Evolutionary conservation across 495 filamentous ascomycete genomes (phyloP), one percentile per base, ranked within the genome.

Genomic region (Podospora sp.): DNA sequence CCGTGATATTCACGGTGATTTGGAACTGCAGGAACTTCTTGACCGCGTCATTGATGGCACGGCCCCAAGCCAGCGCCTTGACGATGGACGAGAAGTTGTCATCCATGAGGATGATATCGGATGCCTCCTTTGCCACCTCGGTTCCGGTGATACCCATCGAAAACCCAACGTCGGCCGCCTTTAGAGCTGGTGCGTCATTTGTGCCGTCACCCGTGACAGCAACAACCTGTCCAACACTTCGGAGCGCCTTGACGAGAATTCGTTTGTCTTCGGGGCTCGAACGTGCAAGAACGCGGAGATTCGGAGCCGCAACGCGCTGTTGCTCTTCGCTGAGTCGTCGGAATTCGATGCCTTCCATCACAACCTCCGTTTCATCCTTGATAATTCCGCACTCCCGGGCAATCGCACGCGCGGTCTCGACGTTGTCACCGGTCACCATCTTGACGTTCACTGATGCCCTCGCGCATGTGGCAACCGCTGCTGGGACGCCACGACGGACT

Each of bases 141-240:
- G 92, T 96, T 46, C 92, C 92, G 20, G 91, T 86, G 72, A 95
- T 93, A 50, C 92, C 92, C 92, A 96, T 96, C 62, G 92, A 93
- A 77, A 96, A 96, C n/a, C 92, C 92, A 27, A 96, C 91, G 77
- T 96, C 92, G 16, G 92, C 92, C 68, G 88, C 89, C 72, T 90
- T 92, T 64, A 96, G 82, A 60, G 92, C 92, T 14, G 92, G 92
- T 1, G 91, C 92, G 77, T 96, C 92, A 69, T 96, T 96, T 33
- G 92, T 96, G 16, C 92, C 92, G 72, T 96, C 92, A 52, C 92
- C 92, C 2, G 92, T 96, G 0, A 94, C 91, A 60, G 91, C 91
- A 35, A 94, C 91, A 8, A 88, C 91, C 68, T 93, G 89, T 8
- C 89, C 90, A 27, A 91, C 83, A 18, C 87, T 78, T 77, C 92